These are phyloP conservation scores for Aspergillus costaricaensis DNA, from an alignment of 2,329 filamentous ascomycete genomes.

Conservation along the genomic window DNA sequence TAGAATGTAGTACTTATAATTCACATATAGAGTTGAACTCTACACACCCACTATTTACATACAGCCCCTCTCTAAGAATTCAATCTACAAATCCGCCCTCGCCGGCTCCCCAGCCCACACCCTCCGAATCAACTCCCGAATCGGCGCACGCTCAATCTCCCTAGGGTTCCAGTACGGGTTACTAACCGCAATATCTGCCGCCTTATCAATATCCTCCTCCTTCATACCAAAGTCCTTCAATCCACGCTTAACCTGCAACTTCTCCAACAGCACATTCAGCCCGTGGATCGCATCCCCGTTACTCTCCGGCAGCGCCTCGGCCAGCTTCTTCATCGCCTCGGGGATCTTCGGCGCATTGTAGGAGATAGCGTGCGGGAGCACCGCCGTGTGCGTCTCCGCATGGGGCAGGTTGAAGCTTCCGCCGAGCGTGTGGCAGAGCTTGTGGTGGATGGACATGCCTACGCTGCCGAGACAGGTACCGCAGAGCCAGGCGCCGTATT, in stretches of 20 bases:
- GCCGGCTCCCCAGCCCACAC: slow-evolving; percentile 64
- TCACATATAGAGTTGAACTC: neutral
- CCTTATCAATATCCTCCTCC: slow-evolving; percentile 62
- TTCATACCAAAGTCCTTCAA: slow-evolving; percentile 61
- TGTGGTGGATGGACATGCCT: slow-evolving; percentile 67
- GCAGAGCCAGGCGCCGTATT: slow-evolving; percentile 67
- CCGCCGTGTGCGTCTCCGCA: slow-evolving; percentile 65
- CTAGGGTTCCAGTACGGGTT: slow-evolving; percentile 65
- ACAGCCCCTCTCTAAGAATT: neutral
- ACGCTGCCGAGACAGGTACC: slow-evolving; percentile 62
- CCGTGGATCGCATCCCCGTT: slow-evolving; percentile 61
- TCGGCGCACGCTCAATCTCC: slow-evolving; percentile 52
- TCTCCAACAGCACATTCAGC: slow-evolving; percentile 58
- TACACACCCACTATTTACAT: slow-evolving; percentile 1
- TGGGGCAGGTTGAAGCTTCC: slow-evolving; percentile 66
- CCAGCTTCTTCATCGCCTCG: slow-evolving; percentile 55
- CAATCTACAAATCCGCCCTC: slow-evolving; percentile 51
- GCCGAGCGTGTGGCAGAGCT: slow-evolving; percentile 66
- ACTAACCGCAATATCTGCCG: slow-evolving; percentile 59
- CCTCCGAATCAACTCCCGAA: slow-evolving; percentile 59
- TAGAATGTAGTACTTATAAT: too few relatives aligned
- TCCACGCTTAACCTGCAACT: slow-evolving; percentile 55
- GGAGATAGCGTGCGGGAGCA: slow-evolving; percentile 63
- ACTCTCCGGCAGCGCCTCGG: slow-evolving; percentile 56
- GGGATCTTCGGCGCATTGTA: slow-evolving; percentile 62